phyloP scores from a whole-genome alignment of 2,329 filamentous ascomycete genomes.

The Paracamarosporium sp. region DNA sequence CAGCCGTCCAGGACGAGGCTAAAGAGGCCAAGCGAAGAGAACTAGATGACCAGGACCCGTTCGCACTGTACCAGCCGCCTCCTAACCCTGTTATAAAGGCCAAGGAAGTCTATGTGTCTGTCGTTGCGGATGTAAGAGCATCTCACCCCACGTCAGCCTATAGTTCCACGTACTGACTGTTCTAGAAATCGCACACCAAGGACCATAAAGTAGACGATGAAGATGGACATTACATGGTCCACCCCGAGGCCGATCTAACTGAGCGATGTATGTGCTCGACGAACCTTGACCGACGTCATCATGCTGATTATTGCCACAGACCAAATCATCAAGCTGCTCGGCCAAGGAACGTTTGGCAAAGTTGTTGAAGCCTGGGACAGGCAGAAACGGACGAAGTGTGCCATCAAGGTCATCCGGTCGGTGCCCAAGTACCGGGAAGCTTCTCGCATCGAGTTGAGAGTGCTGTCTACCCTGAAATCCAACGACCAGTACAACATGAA shows the following conservation, averaged over 20 bases:
- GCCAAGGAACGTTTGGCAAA: conserved; percentile 97
- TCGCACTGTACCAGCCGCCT: conserved; percentile 82
- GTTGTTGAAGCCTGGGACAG: conserved; percentile 92
- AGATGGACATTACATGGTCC: conserved; percentile 95
- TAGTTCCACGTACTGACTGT: background rate
- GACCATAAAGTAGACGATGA: conserved; percentile 88
- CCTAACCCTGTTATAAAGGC: conserved; percentile 90
- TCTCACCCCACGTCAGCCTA: background rate
- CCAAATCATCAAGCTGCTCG: conserved; percentile 85
- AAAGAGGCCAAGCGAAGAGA: conserved; percentile 71
- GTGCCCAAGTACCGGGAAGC: conserved; percentile 98
- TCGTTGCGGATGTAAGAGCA: conserved; percentile 63
- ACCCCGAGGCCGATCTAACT: conserved; percentile 83
- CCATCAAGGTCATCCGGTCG: conserved; percentile 97
- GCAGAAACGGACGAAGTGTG: conserved; percentile 78
- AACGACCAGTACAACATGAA: conserved; percentile 94
- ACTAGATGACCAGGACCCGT: conserved; percentile 74
- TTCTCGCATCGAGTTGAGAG: conserved; percentile 90
- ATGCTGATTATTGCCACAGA: conserved; percentile 61
- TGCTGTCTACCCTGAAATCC: conserved; percentile 87
- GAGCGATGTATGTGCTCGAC: conserved; percentile 76
- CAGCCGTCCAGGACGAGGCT: conserved; percentile 81
- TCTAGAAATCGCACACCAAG: conserved; percentile 55
- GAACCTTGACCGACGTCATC: background rate
- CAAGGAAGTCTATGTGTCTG: conserved; percentile 65